phyloP scores from a whole-genome alignment of 352 stramenopile genomes.

The Globisporangium acanthophoron region DNA sequence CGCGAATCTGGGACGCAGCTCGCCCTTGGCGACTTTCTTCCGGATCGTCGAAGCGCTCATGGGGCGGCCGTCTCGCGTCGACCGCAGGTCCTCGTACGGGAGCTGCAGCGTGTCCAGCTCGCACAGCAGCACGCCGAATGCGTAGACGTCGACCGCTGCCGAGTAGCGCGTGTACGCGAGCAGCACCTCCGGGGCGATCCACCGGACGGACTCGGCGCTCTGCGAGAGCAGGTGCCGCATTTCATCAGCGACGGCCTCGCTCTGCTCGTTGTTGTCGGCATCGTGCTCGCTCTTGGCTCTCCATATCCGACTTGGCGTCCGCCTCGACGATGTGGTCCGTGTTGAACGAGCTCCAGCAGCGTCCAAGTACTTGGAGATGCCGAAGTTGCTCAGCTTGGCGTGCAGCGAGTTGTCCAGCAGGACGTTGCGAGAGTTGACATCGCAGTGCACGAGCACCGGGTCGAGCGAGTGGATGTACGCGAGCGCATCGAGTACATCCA shows the following conservation, averaged over 20 bases:
- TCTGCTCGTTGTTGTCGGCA: neutral
- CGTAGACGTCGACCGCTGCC: slow-evolving; percentile 18
- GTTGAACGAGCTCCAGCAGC: neutral
- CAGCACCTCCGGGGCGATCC: slow-evolving; percentile 19
- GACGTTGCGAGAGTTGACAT: slow-evolving; percentile 23
- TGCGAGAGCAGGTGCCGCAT: slow-evolving; percentile 18
- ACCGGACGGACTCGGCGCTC: slow-evolving; percentile 8
- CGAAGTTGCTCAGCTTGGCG: slow-evolving; percentile 25
- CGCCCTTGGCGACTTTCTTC: slow-evolving; percentile 22
- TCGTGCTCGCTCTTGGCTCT: neutral
- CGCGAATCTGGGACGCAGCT: slow-evolving; percentile 25
- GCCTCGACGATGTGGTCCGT: neutral
- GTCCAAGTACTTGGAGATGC: slow-evolving; percentile 17
- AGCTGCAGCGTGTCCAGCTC: slow-evolving; percentile 19
- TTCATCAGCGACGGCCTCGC: slow-evolving; percentile 13
- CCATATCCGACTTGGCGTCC: neutral
- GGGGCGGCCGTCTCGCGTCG: slow-evolving; percentile 2
- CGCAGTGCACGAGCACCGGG: slow-evolving; percentile 21
- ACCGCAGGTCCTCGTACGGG: slow-evolving; percentile 14
- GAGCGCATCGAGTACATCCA: slow-evolving; percentile 40
- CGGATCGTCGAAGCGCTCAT: slow-evolving; percentile 19
- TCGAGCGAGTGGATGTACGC: slow-evolving; percentile 24
- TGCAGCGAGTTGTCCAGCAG: slow-evolving; percentile 16
- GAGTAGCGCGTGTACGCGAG: slow-evolving; percentile 17
- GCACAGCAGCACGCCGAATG: slow-evolving; percentile 18